A percentile compares a stretch with the other conserved stretches of the same genome.
These are phyloP conservation scores for Sporobolomyces pararoseus DNA, from an alignment of 768 basidiomycete genomes.

Conservation along the genomic window DNA sequence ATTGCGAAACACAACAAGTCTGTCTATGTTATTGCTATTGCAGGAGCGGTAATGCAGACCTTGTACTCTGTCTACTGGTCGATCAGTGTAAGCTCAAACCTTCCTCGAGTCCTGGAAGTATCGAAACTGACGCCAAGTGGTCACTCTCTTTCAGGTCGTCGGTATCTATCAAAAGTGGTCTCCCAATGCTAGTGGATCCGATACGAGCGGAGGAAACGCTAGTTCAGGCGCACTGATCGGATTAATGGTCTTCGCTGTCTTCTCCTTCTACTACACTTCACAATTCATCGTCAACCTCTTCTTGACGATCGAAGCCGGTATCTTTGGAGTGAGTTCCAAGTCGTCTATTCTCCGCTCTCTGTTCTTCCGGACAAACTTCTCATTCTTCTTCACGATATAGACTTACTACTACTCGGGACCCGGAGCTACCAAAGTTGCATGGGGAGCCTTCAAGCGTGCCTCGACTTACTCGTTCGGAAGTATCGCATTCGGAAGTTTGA, in stretches of 20 bases:
- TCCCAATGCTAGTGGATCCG: conserved; percentile 25
- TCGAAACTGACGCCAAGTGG: too few relatives aligned
- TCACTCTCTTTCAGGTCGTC: conserved; percentile 16
- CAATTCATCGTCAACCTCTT: conserved; percentile 41
- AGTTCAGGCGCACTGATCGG: conserved; percentile 37
- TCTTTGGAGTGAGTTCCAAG: conserved; percentile 41
- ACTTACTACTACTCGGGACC: conserved; percentile 25
- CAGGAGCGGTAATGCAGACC: conserved; percentile 34
- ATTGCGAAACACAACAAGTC: conserved; percentile 42
- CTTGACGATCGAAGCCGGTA: conserved; percentile 43
- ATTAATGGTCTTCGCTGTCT: conserved; percentile 42
- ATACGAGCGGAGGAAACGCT: conserved; percentile 31
- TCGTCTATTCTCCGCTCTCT: neutral
- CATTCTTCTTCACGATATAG: neutral
- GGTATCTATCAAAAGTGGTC: conserved; percentile 39
- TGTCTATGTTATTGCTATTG: conserved; percentile 43
- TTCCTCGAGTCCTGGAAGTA: too few relatives aligned
- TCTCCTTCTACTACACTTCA: conserved; percentile 33
- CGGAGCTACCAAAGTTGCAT: conserved; percentile 28
- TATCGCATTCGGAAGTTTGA: conserved; percentile 41
- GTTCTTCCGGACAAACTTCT: neutral
- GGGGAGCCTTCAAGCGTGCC: conserved; percentile 42
- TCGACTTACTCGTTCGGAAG: conserved; percentile 45
- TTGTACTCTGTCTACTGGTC: conserved; percentile 42
- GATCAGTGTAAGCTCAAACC: conserved; percentile 36